A percentile compares a stretch with the other conserved stretches of the same genome.
phyloP scores from a whole-genome alignment of 2,329 filamentous ascomycete species.

The Elsinoe australis region DNA sequence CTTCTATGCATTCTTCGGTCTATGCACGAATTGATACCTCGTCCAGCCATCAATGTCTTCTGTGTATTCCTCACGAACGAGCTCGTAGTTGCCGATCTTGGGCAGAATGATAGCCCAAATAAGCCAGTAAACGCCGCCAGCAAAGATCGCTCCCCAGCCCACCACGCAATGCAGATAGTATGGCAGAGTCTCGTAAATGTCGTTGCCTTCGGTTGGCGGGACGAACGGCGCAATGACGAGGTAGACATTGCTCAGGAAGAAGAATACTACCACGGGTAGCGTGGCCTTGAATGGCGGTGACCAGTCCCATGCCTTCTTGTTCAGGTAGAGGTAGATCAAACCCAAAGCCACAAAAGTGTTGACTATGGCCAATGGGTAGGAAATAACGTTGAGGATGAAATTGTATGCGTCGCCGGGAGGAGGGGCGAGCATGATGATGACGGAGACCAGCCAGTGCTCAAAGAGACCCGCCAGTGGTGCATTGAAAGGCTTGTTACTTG shows the following conservation, averaged over 20 bases:
- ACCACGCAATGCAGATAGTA: constrained; percentile 50
- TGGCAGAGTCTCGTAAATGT: constrained; percentile 46
- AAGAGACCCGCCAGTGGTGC: constrained; percentile 55
- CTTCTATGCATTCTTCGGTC: no score
- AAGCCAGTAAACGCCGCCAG: constrained; percentile 46
- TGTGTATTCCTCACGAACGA: constrained; percentile 26
- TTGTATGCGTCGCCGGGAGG: constrained; percentile 61
- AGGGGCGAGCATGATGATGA: constrained; percentile 59
- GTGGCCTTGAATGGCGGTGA: constrained; percentile 43
- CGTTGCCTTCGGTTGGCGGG: constrained; percentile 43
- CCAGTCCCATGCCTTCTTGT: constrained; percentile 37
- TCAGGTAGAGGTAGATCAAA: constrained; percentile 5
- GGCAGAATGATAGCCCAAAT: constrained; percentile 46
- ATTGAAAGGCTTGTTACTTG: constrained; percentile 57
- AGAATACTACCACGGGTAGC: constrained; percentile 45
- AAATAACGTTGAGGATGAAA: constrained; percentile 46
- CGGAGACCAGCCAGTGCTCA: constrained; percentile 56
- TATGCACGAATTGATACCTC: constrained; percentile 32
- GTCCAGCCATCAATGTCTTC: constrained; percentile 36
- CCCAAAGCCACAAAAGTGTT: constrained; percentile 1
- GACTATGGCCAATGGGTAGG: constrained; percentile 6
- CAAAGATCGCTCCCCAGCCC: constrained; percentile 43
- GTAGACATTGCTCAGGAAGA: constrained; percentile 47
- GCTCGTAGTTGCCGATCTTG: constrained; percentile 33
- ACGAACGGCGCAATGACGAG: constrained; percentile 47